Conservation (phyloP, 2,329 filamentous ascomycete species). For the Penicillium brasilianum region DNA sequence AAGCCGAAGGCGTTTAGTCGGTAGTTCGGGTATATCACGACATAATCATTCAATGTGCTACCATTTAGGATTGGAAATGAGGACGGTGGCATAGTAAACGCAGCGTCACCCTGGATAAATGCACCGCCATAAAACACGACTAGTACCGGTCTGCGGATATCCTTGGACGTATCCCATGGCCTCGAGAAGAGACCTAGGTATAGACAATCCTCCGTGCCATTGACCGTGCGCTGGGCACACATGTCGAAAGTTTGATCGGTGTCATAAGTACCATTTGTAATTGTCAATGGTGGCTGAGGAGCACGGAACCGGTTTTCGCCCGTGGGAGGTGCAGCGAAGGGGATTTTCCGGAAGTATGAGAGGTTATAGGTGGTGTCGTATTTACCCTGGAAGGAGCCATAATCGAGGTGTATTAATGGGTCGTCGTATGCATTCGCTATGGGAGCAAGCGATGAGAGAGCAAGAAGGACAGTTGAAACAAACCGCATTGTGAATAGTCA, state of each 20-base stretch:
- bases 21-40: conserved; percentile 61
- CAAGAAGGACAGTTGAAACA: conserved; percentile 6
- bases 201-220: conserved; percentile 65
- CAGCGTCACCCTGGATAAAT: conserved; percentile 63
- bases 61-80: conserved; percentile 65
- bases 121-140: conserved; percentile 67
- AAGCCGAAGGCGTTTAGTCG: conserved; percentile 64
- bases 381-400: conserved; percentile 59
- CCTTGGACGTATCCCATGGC: conserved; percentile 53
- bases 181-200: conserved; percentile 65
- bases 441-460: conserved; percentile 14
- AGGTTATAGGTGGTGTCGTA: conserved; percentile 61
- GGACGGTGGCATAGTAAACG: conserved; percentile 60
- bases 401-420: conserved; percentile 52
- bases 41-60: conserved; percentile 56
- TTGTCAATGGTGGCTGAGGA: conserved; percentile 60
- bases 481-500: conserved; percentile 7
- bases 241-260: conserved; percentile 61
- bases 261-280: conserved; percentile 59
- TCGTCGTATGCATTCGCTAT: conserved; percentile 29
- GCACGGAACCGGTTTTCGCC: conserved; percentile 65
- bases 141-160: conserved; percentile 60
- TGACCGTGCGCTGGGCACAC: conserved; percentile 63
- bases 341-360: conserved; percentile 65
- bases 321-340: conserved; percentile 63